Evolutionary conservation across 1,139 yeast genomes (phyloP).

Genomic region (Debaryomyces singareniensis): DNA sequence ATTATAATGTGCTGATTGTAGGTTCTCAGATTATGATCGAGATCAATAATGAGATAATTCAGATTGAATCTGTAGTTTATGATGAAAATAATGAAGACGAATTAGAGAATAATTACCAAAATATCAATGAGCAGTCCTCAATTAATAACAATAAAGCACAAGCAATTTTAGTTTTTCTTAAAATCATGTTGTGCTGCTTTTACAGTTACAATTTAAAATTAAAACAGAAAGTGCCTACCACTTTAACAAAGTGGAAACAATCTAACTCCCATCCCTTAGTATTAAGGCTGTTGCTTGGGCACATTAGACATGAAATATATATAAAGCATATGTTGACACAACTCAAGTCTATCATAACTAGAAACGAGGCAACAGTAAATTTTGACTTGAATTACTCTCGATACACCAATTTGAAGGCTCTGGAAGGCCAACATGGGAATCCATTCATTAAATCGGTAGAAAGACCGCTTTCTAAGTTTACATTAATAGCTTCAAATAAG

Average conservation of each 20-base stretch:
- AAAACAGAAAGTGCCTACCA: constrained; percentile 42
- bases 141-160: constrained; percentile 43
- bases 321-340: constrained; percentile 37
- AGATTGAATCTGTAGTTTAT: constrained; percentile 56
- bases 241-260: constrained; percentile 48
- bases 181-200: constrained; percentile 56
- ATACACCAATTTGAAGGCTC: constrained; percentile 17
- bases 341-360: constrained; percentile 23
- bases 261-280: constrained; percentile 43
- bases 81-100: constrained; percentile 43
- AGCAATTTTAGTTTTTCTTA: constrained; percentile 44
- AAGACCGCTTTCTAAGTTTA: constrained; percentile 16
- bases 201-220: constrained; percentile 46
- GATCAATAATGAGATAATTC: constrained; percentile 59
- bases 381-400: constrained; percentile 16
- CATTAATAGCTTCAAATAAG: neutral
- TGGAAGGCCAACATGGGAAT: constrained; percentile 15
- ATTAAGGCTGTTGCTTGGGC: constrained; percentile 63
- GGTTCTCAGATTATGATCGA: constrained; percentile 65
- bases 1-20: constrained; percentile 64
- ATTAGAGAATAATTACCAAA: constrained; percentile 21
- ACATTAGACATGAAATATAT: constrained; percentile 55
- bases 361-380: constrained; percentile 14
- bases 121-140: constrained; percentile 24
- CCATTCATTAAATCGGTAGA: constrained; percentile 38